phyloP scores from a whole-genome alignment of 2,329 filamentous ascomycete species.

The Reticulascus tulasneorum region DNA sequence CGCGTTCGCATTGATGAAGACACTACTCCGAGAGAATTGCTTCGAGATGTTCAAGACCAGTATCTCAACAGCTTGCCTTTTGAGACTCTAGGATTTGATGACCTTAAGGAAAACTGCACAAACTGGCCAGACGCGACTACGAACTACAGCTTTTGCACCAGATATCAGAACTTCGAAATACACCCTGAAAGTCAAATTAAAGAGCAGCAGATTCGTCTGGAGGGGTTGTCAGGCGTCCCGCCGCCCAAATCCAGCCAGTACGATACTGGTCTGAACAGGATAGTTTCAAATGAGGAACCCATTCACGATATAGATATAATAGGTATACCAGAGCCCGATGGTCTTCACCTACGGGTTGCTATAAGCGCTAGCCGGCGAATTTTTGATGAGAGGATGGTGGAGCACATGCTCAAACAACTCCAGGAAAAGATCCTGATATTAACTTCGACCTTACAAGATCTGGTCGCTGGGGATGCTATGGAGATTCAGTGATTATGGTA shows the following conservation, averaged over 20 bases:
- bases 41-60: slow-evolving; percentile 15
- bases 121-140: slow-evolving; percentile 10
- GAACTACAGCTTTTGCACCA: slow-evolving; percentile 20
- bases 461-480: too few relatives aligned
- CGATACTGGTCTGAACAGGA: background rate
- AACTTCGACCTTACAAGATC: background rate
- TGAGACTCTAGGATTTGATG: slow-evolving; percentile 15
- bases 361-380: background rate
- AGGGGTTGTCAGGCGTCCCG: background rate
- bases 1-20: slow-evolving; percentile 1
- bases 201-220: background rate
- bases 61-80: slow-evolving; percentile 12
- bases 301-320: background rate
- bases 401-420: background rate
- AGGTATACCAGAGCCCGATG: background rate
- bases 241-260: background rate
- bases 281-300: background rate
- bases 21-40: background rate
- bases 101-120: slow-evolving; percentile 16
- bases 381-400: background rate
- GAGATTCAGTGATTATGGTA: too few relatives aligned
- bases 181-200: background rate
- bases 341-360: background rate
- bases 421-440: background rate
- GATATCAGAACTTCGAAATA: slow-evolving; percentile 3